Conservation (phyloP, 352 stramenopile species). For the Globisporangium barbulae region DNA sequence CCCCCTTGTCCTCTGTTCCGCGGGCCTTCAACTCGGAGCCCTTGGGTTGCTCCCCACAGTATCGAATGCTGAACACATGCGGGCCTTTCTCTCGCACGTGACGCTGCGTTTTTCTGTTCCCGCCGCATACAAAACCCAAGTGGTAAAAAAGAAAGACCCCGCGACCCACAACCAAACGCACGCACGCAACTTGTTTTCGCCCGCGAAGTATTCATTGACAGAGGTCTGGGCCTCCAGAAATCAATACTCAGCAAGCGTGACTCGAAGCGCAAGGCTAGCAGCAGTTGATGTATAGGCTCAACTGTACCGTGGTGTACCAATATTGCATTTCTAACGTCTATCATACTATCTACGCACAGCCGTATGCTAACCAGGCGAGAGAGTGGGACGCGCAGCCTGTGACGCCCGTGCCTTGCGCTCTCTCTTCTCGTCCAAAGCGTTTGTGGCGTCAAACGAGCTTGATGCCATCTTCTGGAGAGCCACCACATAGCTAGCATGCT, state of each 20-base stretch:
- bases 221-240: background rate
- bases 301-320: too few species aligned
- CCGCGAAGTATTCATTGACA: background rate
- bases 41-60: constrained; percentile 4
- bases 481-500: too few species aligned
- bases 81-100: constrained; percentile 5
- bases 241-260: background rate
- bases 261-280: background rate
- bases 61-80: constrained; percentile 13
- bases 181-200: background rate
- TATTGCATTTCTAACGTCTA: background rate
- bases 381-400: background rate
- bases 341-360: background rate
- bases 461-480: background rate
- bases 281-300: background rate
- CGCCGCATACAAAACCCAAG: constrained; percentile 4
- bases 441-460: background rate
- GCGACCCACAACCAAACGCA: background rate
- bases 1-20: background rate
- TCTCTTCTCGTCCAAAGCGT: background rate
- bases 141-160: constrained; percentile 13
- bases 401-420: too few species aligned
- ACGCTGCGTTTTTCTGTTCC: constrained; percentile 4
- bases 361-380: background rate
- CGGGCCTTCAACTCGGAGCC: constrained; percentile 9